Base-by-base conservation (phyloP, 2,329 filamentous ascomycete genomes). In the Ophiosphaerella narmari region DNA sequence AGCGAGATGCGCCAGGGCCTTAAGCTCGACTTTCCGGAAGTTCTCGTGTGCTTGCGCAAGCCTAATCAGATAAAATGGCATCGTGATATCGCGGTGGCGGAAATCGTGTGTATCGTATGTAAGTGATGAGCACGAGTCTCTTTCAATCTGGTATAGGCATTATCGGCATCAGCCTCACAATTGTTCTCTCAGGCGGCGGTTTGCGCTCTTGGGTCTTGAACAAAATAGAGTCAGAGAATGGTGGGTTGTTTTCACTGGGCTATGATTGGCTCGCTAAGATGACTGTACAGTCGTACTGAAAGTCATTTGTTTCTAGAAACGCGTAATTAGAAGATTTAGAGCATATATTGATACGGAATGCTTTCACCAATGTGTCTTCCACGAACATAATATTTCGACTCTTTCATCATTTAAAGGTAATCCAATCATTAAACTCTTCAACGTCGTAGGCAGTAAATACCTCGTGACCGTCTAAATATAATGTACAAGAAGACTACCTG, bases 41-140 rank as follows among this genome's bases (percentile, higher is more conserved):
- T 85, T 88, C 77, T 97, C 91, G 72, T 97, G 92, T 50, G 83
- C 80, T 74, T 97, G 94, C 38, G 87, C 88, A 70, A 97, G 91
- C 63, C 93, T 89, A 57, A 99, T 86, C 52, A 99, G 82, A 68
- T 90, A 97, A 55, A 95, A 85, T 85, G 68, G 68, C 70, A 73
- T 73, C 29, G 33, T 53, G 21, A 48, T 37, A 45, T 24, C 18
- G 33, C 9, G 12, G 7, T 12, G 18, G 31, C 3, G 31, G n/a
- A 38, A 13, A 16, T 14, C 23, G 7, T 26, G 34, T 14, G 31
- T 32, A 6, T 21, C 14, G 16, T 23, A 14, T 14, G 6, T 23
- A 21, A 40, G 39, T 11, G 34, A 24, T 7, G 21, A 7, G 14
- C 13, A 39, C 4, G 38, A 21, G 3, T 7, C 5, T 24, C 24